Evolutionary conservation across 106 monocot species (phyloP).

Genomic region (Phalaenopsis aphrodite): DNA sequence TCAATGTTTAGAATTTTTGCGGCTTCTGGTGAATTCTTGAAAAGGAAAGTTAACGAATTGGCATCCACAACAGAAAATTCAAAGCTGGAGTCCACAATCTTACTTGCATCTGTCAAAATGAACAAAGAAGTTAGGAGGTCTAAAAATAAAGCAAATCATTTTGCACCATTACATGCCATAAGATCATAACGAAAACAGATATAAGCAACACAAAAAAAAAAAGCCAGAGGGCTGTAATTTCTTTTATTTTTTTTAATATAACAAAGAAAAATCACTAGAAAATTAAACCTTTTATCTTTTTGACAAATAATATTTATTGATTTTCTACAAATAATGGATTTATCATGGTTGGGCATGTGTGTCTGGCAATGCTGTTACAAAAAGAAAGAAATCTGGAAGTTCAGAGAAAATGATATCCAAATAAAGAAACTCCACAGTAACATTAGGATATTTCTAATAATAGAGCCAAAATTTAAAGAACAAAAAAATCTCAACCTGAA

Average conservation of each 20-base stretch:
- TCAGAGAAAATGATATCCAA: too few species aligned
- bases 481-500: too few species aligned
- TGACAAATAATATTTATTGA: background rate
- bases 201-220: background rate
- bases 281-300: background rate
- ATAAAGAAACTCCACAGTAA: too few species aligned
- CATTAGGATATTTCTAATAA: too few species aligned
- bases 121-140: background rate
- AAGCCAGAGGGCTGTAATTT: background rate
- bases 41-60: slow-evolving; percentile 79
- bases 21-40: slow-evolving; percentile 83
- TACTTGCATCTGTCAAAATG: slow-evolving; percentile 43
- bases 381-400: too few species aligned
- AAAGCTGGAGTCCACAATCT: slow-evolving; percentile 63
- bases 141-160: slow-evolving; percentile 3
- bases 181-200: background rate
- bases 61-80: slow-evolving; percentile 87
- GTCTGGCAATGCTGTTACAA: too few species aligned
- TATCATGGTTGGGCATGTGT: too few species aligned
- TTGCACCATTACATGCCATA: background rate
- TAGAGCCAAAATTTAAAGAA: too few species aligned
- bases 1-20: slow-evolving; percentile 48
- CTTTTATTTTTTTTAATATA: background rate
- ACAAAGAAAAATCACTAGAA: background rate
- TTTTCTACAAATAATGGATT: background rate